Evolutionary conservation across 2,329 filamentous ascomycete species (phyloP), one percentile per base, ranked within the genome.

Genomic region (Trichoderma atroviride): DNA sequence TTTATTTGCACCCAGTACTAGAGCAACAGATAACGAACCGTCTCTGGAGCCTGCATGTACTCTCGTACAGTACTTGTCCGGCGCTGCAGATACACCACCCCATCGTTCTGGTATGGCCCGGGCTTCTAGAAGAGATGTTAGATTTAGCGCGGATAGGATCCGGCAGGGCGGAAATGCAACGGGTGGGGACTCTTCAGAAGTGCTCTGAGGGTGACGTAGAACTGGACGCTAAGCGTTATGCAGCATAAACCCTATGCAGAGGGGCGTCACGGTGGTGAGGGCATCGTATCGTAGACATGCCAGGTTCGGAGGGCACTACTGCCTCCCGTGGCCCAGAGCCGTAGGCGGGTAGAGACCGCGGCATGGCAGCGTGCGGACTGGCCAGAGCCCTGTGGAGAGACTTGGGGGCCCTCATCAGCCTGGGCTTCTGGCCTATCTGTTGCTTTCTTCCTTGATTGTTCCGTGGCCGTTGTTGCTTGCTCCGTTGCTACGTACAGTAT

Each of bases 41-140:
- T 50, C 22, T 43, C 19, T 55, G 22, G 14, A 56, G 50, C 61
- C 43, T 52, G 50, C 61, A 56, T 52, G 61, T 64, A 56, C 61
- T 64, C 52, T 33, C n/a, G 29, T 40, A 43, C 64, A n/a, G 16
- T 43, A 43, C 40, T 43, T 50, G 24, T 47, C 29, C 29, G 27
- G 27, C 35, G 22, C 47, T 68, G 43, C 16, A 37, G 66, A 24
- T 52, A 43, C 35, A 53, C 50, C 53, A 58, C 35, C 31, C 33
- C 52, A 57, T 22, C n/a, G 31, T 57, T 40, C 4, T 35, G 31
- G 47, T 40, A 33, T 40, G 40, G 37, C 40, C 56, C 47, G 57
- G 31, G 53, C 69, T 70, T 70, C 69, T 69, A 60, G 69, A 70
- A 70, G 60, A 63, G 60, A 59, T 56, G 31, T 69, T 53, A 62